Base-by-base conservation (phyloP, 2,329 filamentous ascomycete species). In the Emmonsiellopsis sp. region DNA sequence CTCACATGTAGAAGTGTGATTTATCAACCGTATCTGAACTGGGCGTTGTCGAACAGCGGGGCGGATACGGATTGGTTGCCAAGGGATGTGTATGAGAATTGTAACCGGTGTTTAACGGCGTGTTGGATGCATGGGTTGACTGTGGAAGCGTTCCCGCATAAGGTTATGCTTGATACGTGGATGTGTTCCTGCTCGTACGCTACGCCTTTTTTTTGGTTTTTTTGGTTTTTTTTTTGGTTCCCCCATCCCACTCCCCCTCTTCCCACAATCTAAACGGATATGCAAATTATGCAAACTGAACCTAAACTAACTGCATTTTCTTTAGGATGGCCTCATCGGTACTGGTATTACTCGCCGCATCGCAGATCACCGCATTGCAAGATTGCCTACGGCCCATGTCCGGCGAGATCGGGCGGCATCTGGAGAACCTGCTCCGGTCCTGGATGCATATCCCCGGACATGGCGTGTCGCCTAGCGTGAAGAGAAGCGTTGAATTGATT, bases 171-270 rank as follows among this genome's bases (percentile, higher is more conserved):
- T 1, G 77, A 80, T 57, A 78, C 76, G 0, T 80, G 77, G 77
- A 79, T 79, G 16, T 80, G 77, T 44, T 76, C 76, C 0, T 58
- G 79, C 0, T 79, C 76, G 76, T 79, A 64, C 61, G 73, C n/a
- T n/a, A n/a, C n/a, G n/a, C n/a, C n/a, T n/a, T n/a, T n/a, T n/a
- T 68, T 26, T 26, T 5, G 3, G 1, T 26, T 26, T 26, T 26
- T 26, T 26, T 26, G n/a, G n/a, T 26, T 26, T 26, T 26, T 26
- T 26, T 26, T 26, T 26, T 5, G 3, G 20, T 26, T 26, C 20
- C 20, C 20, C 20, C 20, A 26, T 26, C 20, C 20, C 20, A 26
- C 20, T 3, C 20, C 20, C 20, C 20, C 20, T 26, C 5, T 26
- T 26, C 5, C 20, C 20, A 4, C 5, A 4, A 26, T 26, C 20